Evolutionary conservation across 495 filamentous ascomycete genomes (phyloP), one percentile per base, ranked within the genome.

Genomic region (Parathielavia hyrcaniae): DNA sequence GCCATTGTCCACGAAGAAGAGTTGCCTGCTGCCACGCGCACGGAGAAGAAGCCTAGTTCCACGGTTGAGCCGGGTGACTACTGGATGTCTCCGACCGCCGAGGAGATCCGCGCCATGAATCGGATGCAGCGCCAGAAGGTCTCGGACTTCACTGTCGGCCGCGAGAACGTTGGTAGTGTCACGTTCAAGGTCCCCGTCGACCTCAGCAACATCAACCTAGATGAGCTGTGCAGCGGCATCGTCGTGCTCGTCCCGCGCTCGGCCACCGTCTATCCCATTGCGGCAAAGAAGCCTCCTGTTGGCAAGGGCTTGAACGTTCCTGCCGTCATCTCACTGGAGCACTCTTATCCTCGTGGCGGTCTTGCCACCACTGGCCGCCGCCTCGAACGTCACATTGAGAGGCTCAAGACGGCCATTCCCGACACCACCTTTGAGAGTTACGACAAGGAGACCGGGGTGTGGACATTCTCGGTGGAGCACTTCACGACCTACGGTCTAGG

Each of bases 401-500:
- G 87, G 44, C 80, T 98, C 16, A 86, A 80, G 74, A 62, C 49
- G 3, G 81, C 80, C 53, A 87, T 96, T 35, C 71, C 72, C 30
- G 87, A 89, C 65, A 95, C 93, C 8, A 82, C 83, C 36, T 96
- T 96, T 61, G 75, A 90, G 48, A 75, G 78, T 58, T 98, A 96
- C 70, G 80, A 92, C 41, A 74, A 68, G 40, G 80, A 87, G 19
- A 88, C 83, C 34, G 93, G 93, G 52, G 81, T 87, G 23, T 98
- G 93, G 93, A 80, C 81, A 8, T 98, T 98, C 75, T 84, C 77
- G 19, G 93, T 98, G 40, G 83, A 90, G 58, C 93, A 98, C 71
- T 98, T 91, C 71, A 96, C 90, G 16, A 96, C 90, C 10, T 98
- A 98, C 69, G 90, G 86, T n/a, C 77, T 97, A 50, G 86, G 90